Conservation (phyloP, 177 flowering plant species). For the Vitis hybrid region DNA sequence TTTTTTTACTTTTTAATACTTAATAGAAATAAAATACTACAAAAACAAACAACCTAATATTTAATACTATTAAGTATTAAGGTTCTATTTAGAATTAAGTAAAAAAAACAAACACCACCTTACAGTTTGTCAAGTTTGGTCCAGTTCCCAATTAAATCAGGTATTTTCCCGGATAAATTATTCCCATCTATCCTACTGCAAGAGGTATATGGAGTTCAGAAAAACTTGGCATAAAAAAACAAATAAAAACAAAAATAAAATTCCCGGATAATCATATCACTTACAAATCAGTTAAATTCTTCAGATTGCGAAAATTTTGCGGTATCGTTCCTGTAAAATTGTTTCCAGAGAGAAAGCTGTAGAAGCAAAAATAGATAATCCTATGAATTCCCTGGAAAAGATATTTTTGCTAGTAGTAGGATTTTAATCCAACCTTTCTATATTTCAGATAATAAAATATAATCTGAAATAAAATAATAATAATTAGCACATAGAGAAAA, state of each 20-base stretch:
- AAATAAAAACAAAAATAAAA: neutral
- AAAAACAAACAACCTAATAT: too few relatives aligned
- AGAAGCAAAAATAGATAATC: conserved; percentile 3
- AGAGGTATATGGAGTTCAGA: conserved; percentile 9
- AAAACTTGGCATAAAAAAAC: neutral
- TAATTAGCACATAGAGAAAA: neutral
- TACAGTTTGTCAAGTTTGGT: conserved; percentile 51
- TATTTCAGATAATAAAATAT: too few relatives aligned
- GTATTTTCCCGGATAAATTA: conserved; percentile 65
- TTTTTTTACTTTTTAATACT: too few relatives aligned
- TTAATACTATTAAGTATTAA: too few relatives aligned
- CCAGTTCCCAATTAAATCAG: conserved; percentile 82
- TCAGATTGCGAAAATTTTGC: conserved; percentile 43
- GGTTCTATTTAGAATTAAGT: too few relatives aligned
- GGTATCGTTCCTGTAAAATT: conserved; percentile 76
- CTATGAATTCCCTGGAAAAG: neutral
- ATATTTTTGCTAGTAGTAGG: too few relatives aligned
- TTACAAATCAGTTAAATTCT: conserved; percentile 71
- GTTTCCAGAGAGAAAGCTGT: conserved; percentile 73
- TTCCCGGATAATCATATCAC: conserved; percentile 18
- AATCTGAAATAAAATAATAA: neutral
- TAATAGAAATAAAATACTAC: too few relatives aligned
- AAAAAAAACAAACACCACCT: neutral
- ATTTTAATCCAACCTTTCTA: too few relatives aligned
- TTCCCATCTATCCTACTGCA: conserved; percentile 87